Percentiles rank a stretch among this genome's conserved stretches.
Conservation (phyloP, 768 basidiomycete species). For the Kwoniella botswanensis region DNA sequence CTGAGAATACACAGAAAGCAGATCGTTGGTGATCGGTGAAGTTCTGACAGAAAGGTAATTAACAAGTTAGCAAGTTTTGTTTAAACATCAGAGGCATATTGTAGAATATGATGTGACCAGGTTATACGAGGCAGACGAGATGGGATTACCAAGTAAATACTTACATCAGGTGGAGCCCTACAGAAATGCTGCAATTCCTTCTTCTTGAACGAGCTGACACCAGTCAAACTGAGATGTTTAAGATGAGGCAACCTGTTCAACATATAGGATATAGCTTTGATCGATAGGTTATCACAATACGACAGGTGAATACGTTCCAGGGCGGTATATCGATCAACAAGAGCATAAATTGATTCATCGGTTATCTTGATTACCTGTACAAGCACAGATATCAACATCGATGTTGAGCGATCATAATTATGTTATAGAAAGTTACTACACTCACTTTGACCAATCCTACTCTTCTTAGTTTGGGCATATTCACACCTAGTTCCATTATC, state of each 20-base stretch:
- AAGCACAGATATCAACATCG: no score
- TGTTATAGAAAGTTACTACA: not conserved
- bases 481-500: slow-evolving; percentile 82
- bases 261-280: slow-evolving; percentile 87
- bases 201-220: slow-evolving; percentile 87
- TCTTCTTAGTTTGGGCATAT: slow-evolving; percentile 83
- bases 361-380: slow-evolving; percentile 76
- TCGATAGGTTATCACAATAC: slow-evolving; percentile 93
- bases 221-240: slow-evolving; percentile 95
- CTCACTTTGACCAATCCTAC: slow-evolving; percentile 87
- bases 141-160: no score
- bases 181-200: slow-evolving; percentile 87
- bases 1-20: slow-evolving; percentile 96
- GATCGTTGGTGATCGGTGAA: slow-evolving; percentile 87
- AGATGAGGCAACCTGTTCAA: slow-evolving; percentile 85
- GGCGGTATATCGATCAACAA: slow-evolving; percentile 81
- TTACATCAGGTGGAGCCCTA: slow-evolving; percentile 75
- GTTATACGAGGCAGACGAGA: no score
- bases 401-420: not conserved
- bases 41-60: slow-evolving; percentile 61
- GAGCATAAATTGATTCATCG: slow-evolving; percentile 86
- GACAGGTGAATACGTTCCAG: slow-evolving; percentile 96
- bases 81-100: no score
- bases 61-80: no score
- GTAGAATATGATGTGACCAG: no score